Base-by-base conservation (phyloP, 2,329 filamentous ascomycete species). In the Trematosphaeria pertusa region DNA sequence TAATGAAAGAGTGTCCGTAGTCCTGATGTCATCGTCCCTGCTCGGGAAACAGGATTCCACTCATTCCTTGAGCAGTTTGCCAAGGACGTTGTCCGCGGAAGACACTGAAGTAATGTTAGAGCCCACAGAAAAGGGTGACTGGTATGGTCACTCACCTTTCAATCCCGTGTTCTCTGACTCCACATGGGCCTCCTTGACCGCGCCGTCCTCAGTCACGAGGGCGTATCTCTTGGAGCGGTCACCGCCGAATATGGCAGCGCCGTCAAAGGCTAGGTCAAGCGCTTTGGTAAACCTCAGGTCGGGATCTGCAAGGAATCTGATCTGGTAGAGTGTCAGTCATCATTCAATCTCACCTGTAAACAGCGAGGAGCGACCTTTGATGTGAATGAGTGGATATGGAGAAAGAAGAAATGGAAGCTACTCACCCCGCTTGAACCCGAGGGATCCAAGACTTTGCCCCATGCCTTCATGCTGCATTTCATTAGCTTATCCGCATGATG, bases 161-260 rank as follows among this genome's bases (percentile, higher is more conserved):
- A 91, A 82, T 24, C 91, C 90, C 30, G 89, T 94, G 75, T 89
- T 92, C 73, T 97, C 92, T 9, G 91, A 87, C 80, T 97, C 93
- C 41, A 96, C 84, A 62, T 91, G 85, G 15, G 87, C 82, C 64
- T 87, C 83, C 75, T 87, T 87, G 61, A 97, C 88, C 75, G 90
- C 91, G 58, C 93, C 92, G 62, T 95, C 78, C 76, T 96, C 86
- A 41, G 95, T 78, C 40, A 92, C 81, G 43, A 96, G 79, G 15
- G 89, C 91, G 67, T 96, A 97, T 39, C 93, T 84, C 84, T 96
- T 96, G 75, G 88, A 88, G 56, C 93, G 85, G 61, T 83, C 78
- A 61, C 87, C 86, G 33, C 93, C 93, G 63, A 97, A 94, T 70
- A 96, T 84, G 43, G 87, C 79, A 10, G 82, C 79, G 40, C 82